Evolutionary conservation across 345 rosid species (phyloP), one percentile per base, ranked within the genome.

Genomic region (Noccaea caerulescens): DNA sequence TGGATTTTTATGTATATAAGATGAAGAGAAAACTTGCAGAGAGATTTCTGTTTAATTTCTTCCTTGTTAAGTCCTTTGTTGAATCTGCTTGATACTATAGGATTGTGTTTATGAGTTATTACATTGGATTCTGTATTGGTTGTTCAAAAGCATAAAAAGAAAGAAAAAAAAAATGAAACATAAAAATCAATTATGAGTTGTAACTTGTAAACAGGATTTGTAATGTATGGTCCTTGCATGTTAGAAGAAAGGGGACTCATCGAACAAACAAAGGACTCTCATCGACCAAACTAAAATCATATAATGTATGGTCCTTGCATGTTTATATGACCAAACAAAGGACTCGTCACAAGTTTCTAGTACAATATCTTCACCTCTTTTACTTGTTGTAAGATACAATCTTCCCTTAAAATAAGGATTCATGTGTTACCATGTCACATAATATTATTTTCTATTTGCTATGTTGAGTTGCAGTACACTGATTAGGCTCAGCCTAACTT

Each of bases 271-370:
- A 18, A 18, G 71, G 65, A 64, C n/a, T n/a, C 34, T 50, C 30
- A 50, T 66, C 72, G 66, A 66, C 66, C 67, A 51, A 20, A 20
- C 23, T 20, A 20, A 20, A 20, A 20, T 20, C 23, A 20, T 20
- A 20, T 20, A 20, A 20, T 20, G 23, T 20, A 20, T 20, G 23
- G 23, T 20, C 23, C 23, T 20, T 58, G 16, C 72, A 65, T 58
- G 54, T 23, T 73, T 66, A 73, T 66, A 66, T n/a, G 72, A 58
- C 72, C 61, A 73, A 50, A 66, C 77, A 58, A 58, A 58, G 14
- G 60, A 65, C 72, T 58, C 30, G 54, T 66, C 60, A 73, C 66
- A 49, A 67, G 37, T 57, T 58, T 43, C 66, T 0, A 11, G 66
- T 58, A 66, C 60, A 14, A 37, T 32, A 57, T 58, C 30, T 37